Evolutionary conservation across 305 asterid genomes (phyloP).

Genomic region (Petunia hybrid): DNA sequence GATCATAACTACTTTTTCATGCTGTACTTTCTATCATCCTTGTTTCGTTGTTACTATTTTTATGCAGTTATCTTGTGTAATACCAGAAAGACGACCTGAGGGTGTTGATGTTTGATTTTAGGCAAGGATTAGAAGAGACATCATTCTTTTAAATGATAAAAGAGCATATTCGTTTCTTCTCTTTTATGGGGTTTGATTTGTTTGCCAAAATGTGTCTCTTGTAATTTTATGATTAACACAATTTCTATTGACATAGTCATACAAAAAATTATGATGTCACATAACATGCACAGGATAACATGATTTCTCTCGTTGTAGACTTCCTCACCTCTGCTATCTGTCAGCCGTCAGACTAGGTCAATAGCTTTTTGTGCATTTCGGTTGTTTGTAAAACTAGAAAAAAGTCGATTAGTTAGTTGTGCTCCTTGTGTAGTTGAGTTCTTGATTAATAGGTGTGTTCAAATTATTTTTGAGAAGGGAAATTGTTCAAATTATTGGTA

Average conservation of each 20-base stretch:
- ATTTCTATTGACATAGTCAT: slow-evolving; percentile 18
- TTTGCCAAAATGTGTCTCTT: slow-evolving; percentile 1
- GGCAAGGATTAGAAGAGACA: background rate
- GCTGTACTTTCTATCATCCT: background rate
- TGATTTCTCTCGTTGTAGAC: slow-evolving; percentile 14
- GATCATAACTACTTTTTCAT: background rate
- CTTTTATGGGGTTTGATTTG: slow-evolving; percentile 10
- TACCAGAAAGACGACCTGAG: background rate
- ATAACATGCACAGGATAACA: slow-evolving; percentile 24
- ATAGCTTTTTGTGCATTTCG: background rate
- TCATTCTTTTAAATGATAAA: background rate
- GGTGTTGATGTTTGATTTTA: slow-evolving; percentile 3
- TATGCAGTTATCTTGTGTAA: slow-evolving; percentile 15
- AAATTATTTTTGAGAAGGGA: background rate
- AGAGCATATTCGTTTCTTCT: slow-evolving; percentile 1
- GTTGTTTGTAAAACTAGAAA: background rate
- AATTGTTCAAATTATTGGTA: background rate
- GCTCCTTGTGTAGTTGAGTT: slow-evolving; percentile 8
- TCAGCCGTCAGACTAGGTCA: background rate
- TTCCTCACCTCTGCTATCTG: background rate
- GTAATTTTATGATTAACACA: background rate
- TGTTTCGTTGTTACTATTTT: background rate
- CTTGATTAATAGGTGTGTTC: slow-evolving; percentile 1
- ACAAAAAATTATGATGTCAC: slow-evolving; percentile 10
- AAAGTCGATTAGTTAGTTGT: background rate